Base-by-base conservation (phyloP, 2,329 filamentous ascomycete species). In the Cladophialophora psammophila region DNA sequence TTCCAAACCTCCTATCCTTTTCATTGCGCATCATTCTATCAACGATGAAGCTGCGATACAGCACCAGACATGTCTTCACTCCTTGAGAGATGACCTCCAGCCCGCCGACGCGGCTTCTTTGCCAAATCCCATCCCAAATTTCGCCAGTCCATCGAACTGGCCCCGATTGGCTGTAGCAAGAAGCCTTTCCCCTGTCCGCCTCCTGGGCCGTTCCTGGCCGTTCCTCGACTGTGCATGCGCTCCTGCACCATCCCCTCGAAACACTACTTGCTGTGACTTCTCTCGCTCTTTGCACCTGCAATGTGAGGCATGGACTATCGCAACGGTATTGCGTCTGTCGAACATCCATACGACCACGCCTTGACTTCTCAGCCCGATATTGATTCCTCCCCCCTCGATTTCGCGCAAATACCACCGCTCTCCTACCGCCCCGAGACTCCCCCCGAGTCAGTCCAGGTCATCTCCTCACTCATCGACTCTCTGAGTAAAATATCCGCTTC, bases 391-490 rank as follows among this genome's bases (percentile, higher is more conserved):
- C 56, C 34, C 36, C 12, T 53, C 36, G 38, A 66, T 18, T 38
- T 64, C 26, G 26, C 63, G 40, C 40, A 32, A 45, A 35, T 48
- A 10, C 61, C 54, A 45, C 48, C 42, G n/a, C 26, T 48, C 13
- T 45, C 52, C 32, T 56, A 32, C 54, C 53, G 60, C 52, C 52
- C 68, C n/a, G 36, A 60, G 32, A 50, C 55, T 45, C 54, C 63
- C 15, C 52, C 68, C 31, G 42, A 64, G 40, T 63, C 68, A 5
- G 58, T 71, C 18, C 65, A 83, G 71, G 78, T 84, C 35, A 84
- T 90, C 69, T 86, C 86, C 15, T 86, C 85, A 56, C 81, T 90
- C 67, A 87, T 89, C 75, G 85, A 86, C 68, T 88, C 87, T 35
- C 81, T 90, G 52, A 86, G 86, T 18, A 80, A 83, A 70, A 86